Conservation (phyloP, 805 yeast species). For the Candida nitratophila region DNA sequence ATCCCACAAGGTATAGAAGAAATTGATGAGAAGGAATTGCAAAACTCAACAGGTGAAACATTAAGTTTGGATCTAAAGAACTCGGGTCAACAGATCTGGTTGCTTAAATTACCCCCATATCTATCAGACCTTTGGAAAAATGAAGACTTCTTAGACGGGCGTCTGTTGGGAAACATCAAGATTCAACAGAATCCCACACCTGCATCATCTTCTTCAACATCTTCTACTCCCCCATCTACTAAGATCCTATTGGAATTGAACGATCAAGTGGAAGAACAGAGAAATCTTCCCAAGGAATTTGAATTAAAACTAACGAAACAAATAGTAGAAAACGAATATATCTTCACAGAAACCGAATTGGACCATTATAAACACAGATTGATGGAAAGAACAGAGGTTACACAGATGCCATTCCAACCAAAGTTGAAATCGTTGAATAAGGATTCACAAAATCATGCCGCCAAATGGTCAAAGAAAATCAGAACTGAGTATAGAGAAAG, state of each 20-base stretch:
- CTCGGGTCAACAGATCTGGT: conserved; percentile 76
- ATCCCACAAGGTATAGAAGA: conserved; percentile 29
- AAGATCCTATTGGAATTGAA: conserved; percentile 55
- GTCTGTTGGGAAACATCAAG: conserved; percentile 72
- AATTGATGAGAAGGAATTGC: conserved; percentile 26
- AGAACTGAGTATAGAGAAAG: conserved; percentile 13
- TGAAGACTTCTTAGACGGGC: conserved; percentile 55
- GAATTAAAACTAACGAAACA: conserved; percentile 73
- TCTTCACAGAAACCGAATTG: conserved; percentile 81
- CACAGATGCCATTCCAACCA: conserved; percentile 48
- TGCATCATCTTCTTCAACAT: not conserved
- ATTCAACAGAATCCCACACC: conserved; percentile 40
- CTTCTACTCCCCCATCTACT: conserved; percentile 9
- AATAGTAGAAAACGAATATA: conserved; percentile 76
- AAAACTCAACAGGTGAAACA: conserved; percentile 47
- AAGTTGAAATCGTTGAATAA: conserved; percentile 32
- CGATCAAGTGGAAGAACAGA: conserved; percentile 36
- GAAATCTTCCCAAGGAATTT: conserved; percentile 74
- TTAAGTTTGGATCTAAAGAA: conserved; percentile 66
- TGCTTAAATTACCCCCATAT: conserved; percentile 84
- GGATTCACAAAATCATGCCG: conserved; percentile 26
- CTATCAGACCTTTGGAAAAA: conserved; percentile 77
- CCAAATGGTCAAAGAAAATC: conserved; percentile 23
- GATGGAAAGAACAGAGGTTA: conserved; percentile 43
- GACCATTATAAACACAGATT: conserved; percentile 50